Evolutionary conservation across 2,329 filamentous ascomycete species (phyloP).

Genomic region (Beauveria sp.): DNA sequence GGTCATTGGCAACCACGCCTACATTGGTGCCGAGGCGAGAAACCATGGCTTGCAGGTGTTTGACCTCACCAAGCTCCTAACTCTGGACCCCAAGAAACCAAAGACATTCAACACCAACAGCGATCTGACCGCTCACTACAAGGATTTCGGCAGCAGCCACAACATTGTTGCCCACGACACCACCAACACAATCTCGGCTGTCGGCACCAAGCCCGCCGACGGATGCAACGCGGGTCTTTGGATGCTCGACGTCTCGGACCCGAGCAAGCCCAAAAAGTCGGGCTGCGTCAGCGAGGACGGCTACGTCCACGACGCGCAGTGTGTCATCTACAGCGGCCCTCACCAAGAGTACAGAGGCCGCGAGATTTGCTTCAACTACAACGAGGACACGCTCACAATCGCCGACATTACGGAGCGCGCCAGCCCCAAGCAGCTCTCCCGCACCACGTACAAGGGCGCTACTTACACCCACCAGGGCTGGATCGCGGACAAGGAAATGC

Average conservation of each 20-base stretch:
- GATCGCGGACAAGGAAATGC: constrained; percentile 39
- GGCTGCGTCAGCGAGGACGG: constrained; percentile 42
- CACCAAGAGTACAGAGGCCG: constrained; percentile 37
- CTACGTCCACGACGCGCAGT: constrained; percentile 54
- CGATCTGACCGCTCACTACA: constrained; percentile 28
- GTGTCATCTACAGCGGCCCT: constrained; percentile 46
- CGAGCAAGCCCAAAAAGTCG: constrained; percentile 39
- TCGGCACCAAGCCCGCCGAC: constrained; percentile 28
- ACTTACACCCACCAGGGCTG: constrained; percentile 53
- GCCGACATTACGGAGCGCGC: constrained; percentile 46
- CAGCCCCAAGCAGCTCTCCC: constrained; percentile 38
- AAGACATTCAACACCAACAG: constrained; percentile 21
- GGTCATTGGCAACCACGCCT: constrained; percentile 26
- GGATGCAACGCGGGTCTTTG: constrained; percentile 42
- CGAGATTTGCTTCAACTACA: constrained; percentile 51
- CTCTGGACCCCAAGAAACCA: constrained; percentile 30
- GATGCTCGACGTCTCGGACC: constrained; percentile 47
- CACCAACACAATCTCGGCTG: constrained; percentile 34
- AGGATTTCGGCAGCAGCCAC: constrained; percentile 33
- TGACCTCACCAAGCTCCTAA: constrained; percentile 47
- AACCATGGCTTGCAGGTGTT: constrained; percentile 56
- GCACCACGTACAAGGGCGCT: constrained; percentile 47
- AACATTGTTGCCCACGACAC: constrained; percentile 33
- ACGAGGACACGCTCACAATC: constrained; percentile 45
- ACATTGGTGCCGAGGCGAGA: constrained; percentile 34